Percentiles rank a stretch among this genome's conserved stretches.
phyloP scores from a whole-genome alignment of 1,284 basidiomycete species.

The Pseudomicrostroma phylloplanum region DNA sequence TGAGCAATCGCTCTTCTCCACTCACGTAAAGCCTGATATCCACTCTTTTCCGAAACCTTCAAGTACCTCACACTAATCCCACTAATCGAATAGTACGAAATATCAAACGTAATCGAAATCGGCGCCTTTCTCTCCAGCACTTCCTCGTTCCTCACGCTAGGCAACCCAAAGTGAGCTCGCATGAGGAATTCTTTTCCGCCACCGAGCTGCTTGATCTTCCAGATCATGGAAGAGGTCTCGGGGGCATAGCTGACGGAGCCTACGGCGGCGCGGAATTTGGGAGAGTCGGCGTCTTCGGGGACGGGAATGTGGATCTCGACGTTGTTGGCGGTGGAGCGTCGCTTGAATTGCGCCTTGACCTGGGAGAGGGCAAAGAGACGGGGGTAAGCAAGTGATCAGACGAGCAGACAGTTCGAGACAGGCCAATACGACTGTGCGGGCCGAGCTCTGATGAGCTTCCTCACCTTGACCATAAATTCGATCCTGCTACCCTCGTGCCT shows the following conservation, averaged over 20 bases:
- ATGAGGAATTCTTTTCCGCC: constrained; percentile 49
- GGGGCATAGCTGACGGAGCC: constrained; percentile 48
- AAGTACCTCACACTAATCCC: constrained; percentile 94
- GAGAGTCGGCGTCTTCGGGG: constrained; percentile 95
- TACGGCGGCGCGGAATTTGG: constrained; percentile 68
- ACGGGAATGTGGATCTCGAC: constrained; percentile 98
- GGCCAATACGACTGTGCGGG: too few species aligned
- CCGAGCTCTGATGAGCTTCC: constrained; percentile 6
- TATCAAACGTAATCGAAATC: constrained; percentile 94
- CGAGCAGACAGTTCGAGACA: too few species aligned
- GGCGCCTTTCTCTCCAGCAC: constrained; percentile 76
- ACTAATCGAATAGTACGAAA: constrained; percentile 88
- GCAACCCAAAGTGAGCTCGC: constrained; percentile 50
- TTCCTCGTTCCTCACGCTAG: constrained; percentile 59
- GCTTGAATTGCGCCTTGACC: constrained; percentile 94
- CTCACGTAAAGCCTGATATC: constrained; percentile 68
- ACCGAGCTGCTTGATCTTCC: constrained; percentile 51
- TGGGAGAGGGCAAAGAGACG: constrained; percentile 9
- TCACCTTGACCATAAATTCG: constrained; percentile 88
- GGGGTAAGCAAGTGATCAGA: neutral
- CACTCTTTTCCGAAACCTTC: constrained; percentile 97
- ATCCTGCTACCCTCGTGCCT: constrained; percentile 86
- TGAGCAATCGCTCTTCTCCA: too few species aligned
- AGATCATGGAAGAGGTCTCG: constrained; percentile 50
- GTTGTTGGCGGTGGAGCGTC: constrained; percentile 91